Evolutionary conservation across 495 filamentous ascomycete genomes (phyloP), one percentile per base, ranked within the genome.

Genomic region (Penicillium arizonense): DNA sequence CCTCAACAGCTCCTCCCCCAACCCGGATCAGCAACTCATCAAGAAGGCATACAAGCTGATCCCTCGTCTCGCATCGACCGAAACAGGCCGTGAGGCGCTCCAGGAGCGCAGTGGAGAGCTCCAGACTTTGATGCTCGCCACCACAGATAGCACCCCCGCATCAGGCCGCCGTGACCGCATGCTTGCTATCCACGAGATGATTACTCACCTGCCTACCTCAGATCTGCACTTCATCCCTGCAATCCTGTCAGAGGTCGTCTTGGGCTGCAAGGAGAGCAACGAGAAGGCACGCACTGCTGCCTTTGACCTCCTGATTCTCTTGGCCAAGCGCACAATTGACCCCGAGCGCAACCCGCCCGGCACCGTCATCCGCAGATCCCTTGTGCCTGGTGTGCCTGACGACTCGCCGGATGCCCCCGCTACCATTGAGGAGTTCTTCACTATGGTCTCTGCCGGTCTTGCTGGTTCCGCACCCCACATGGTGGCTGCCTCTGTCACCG

Each of bases 1-100:
- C 44, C 81, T 97, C 49, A 83, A 86, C 58, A 86, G 83, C 57
- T 45, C 57, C 21, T 61, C 63, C 3, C 47, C 62, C 56, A 50
- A 69, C 65, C 28, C 63, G 38, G 95, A 97, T 56, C 87, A 94
- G 23, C 93, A 97, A 63, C 77, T 98, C n/a, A 91, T 97, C 68
- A 98, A 98, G 82, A 98, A 98, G 73, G 93, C 94, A 3, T 98
- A 97, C 77, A 97, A 97, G 70, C 78, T 98, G 43, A 90, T 98
- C 47, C 93, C 94, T 7, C 84, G 93, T 28, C 81, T 98, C 38
- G 87, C 88, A 3, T 84, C 88, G 28, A 92, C 91, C 6, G 79
- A 84, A n/a, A 77, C 72, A 24, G 95, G 95, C 13, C 77, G 76
- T 32, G 71, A 72, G 5, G 90, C 91, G 12, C 79, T 98, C 5